A percentile compares a stretch with the other conserved stretches of the same genome.
These are phyloP conservation scores for Gentiana macrophylla DNA, from an alignment of 257 asterid species.

Conservation along the genomic window DNA sequence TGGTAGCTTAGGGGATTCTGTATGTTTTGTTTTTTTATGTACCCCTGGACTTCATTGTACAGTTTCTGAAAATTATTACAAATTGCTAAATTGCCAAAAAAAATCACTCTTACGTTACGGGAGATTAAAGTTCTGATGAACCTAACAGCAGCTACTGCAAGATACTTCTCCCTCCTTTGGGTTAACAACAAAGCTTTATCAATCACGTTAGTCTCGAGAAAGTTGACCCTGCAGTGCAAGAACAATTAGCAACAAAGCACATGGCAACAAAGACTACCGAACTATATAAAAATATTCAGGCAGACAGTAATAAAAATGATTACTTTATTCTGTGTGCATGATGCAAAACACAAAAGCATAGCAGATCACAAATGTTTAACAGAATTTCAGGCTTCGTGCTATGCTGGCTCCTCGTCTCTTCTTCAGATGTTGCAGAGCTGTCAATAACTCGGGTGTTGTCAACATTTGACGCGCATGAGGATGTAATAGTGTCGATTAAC, in stretches of 20 bases:
- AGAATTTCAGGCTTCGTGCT: conserved; percentile 74
- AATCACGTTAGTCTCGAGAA: conserved; percentile 72
- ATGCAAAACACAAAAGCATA: conserved; percentile 87
- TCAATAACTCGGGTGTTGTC: conserved; percentile 20
- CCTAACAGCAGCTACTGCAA: conserved; percentile 89
- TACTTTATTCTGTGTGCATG: conserved; percentile 94
- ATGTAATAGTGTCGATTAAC: conserved; percentile 65
- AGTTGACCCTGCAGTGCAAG: conserved; percentile 55
- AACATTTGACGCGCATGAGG: conserved; percentile 49
- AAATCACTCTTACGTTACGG: conserved; percentile 60
- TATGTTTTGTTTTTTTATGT: no score
- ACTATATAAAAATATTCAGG: background rate
- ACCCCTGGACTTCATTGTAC: no score
- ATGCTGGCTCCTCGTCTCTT: conserved; percentile 34
- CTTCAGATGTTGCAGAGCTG: conserved; percentile 33
- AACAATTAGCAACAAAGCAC: no score
- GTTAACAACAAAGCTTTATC: conserved; percentile 81
- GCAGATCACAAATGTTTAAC: conserved; percentile 80
- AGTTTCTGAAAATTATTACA: no score
- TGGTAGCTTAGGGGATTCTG: no score
- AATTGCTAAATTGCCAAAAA: no score
- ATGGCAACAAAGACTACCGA: background rate
- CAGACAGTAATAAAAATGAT: conserved; percentile 16
- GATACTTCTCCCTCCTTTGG: conserved; percentile 78
- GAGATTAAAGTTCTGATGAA: conserved; percentile 75